These are phyloP conservation scores for Strobilomyces dryophilus DNA, from an alignment of 768 basidiomycete genomes.

Conservation along the genomic window DNA sequence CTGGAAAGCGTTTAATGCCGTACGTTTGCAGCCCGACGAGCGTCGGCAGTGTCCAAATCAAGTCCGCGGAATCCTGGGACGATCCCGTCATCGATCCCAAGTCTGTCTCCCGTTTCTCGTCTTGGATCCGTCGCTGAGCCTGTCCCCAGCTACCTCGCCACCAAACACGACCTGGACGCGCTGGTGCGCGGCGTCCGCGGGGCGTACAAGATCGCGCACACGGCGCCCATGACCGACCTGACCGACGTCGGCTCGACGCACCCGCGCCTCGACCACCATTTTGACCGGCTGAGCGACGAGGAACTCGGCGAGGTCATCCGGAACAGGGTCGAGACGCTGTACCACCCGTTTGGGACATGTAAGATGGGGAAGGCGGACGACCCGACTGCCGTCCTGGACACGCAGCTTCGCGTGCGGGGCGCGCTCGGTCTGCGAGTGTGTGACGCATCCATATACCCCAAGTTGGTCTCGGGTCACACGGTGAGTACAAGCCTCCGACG, in stretches of 20 bases:
- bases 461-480: slow-evolving; percentile 42
- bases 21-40: slow-evolving; percentile 38
- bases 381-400: slow-evolving; percentile 39
- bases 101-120: slow-evolving; percentile 20
- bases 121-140: not conserved
- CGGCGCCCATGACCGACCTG: slow-evolving; percentile 35
- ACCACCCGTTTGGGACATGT: slow-evolving; percentile 40
- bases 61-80: slow-evolving; percentile 39
- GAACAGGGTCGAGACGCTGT: slow-evolving; percentile 37
- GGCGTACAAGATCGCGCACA: slow-evolving; percentile 35
- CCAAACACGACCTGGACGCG: slow-evolving; percentile 36
- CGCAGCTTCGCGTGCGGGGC: slow-evolving; percentile 42
- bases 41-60: slow-evolving; percentile 37
- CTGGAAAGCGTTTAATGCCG: not conserved
- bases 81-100: slow-evolving; percentile 42
- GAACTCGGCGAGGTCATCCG: slow-evolving; percentile 35
- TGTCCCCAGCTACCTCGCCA: slow-evolving; percentile 37
- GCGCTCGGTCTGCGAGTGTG: slow-evolving; percentile 39
- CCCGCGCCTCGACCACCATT: slow-evolving; percentile 35
- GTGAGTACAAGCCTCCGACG: slow-evolving; percentile 23
- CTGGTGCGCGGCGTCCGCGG: slow-evolving; percentile 40
- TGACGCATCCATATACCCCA: slow-evolving; percentile 45
- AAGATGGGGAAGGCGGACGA: slow-evolving; percentile 37
- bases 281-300: slow-evolving; percentile 31
- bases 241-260: slow-evolving; percentile 30